phyloP scores from a whole-genome alignment of 805 yeast genomes.

The Tetrapisispora arboricola region DNA sequence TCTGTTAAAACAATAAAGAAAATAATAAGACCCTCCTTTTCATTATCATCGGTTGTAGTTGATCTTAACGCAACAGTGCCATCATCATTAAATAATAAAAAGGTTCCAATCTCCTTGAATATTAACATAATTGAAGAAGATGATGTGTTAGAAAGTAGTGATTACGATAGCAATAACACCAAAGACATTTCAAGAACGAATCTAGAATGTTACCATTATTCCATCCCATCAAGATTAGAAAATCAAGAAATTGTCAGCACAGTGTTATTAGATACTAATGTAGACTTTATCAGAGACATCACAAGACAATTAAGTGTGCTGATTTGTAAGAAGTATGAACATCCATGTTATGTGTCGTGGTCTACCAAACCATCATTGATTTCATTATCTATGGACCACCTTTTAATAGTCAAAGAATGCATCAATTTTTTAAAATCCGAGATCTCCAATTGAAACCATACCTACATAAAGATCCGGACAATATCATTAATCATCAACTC shows the following conservation, averaged over 20 bases:
- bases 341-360: conserved; percentile 25
- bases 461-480: too few species aligned
- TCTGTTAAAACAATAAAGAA: conserved; percentile 10
- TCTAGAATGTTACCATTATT: conserved; percentile 20
- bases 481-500: too few species aligned
- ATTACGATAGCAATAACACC: not conserved
- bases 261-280: conserved; percentile 18
- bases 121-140: conserved; percentile 7
- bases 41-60: conserved; percentile 6
- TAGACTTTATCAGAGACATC: conserved; percentile 21
- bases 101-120: conserved; percentile 16
- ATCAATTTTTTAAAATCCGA: conserved; percentile 10
- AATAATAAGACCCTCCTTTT: conserved; percentile 6
- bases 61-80: conserved; percentile 19
- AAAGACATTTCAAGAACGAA: conserved; percentile 5
- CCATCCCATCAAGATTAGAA: conserved; percentile 14
- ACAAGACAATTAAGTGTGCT: conserved; percentile 22
- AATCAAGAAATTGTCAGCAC: conserved; percentile 16
- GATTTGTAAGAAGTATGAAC: conserved; percentile 15
- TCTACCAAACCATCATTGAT: not conserved
- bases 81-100: conserved; percentile 6
- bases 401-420: conserved; percentile 18
- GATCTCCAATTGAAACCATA: not conserved
- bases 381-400: conserved; percentile 14
- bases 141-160: not conserved